Percentiles rank a stretch among this genome's conserved stretches.
Conservation (phyloP, 352 stramenopile genomes). For the Elongisporangium anandrum region DNA sequence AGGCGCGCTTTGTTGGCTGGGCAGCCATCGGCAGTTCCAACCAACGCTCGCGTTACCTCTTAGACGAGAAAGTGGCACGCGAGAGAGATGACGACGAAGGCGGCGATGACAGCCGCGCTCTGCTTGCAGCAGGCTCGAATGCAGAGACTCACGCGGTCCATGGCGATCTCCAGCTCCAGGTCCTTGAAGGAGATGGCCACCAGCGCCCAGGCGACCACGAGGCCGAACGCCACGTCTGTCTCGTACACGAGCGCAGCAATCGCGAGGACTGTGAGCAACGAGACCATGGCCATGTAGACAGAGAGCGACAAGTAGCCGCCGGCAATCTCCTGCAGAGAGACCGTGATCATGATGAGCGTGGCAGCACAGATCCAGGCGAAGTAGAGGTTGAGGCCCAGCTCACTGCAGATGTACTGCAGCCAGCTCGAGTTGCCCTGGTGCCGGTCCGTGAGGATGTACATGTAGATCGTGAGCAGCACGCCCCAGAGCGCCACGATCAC, state of each 20-base stretch:
- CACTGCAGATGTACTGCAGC: slow-evolving; percentile 45
- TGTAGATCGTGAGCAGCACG: slow-evolving; percentile 52
- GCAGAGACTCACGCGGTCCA: slow-evolving; percentile 46
- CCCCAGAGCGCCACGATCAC: slow-evolving; percentile 61
- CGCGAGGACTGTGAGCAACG: slow-evolving; percentile 48
- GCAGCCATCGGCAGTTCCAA: too few relatives aligned
- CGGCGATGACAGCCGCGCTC: slow-evolving; percentile 46
- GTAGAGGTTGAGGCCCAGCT: slow-evolving; percentile 62
- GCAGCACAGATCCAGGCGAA: slow-evolving; percentile 72
- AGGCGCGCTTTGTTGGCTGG: too few relatives aligned
- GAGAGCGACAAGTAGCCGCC: slow-evolving; percentile 43
- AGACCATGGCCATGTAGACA: slow-evolving; percentile 52
- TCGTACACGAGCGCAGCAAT: slow-evolving; percentile 55
- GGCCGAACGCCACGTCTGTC: slow-evolving; percentile 47
- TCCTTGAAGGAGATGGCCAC: slow-evolving; percentile 48
- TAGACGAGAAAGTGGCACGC: slow-evolving; percentile 23
- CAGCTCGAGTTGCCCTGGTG: slow-evolving; percentile 35
- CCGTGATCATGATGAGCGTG: slow-evolving; percentile 63
- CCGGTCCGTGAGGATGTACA: slow-evolving; percentile 38
- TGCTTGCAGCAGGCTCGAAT: slow-evolving; percentile 58
- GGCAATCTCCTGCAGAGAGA: slow-evolving; percentile 46
- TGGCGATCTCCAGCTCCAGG: slow-evolving; percentile 31
- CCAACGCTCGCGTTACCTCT: too few relatives aligned
- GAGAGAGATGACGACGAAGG: slow-evolving; percentile 58
- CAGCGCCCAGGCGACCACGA: slow-evolving; percentile 66